Evolutionary conservation across 2,329 filamentous ascomycete genomes (phyloP).

Genomic region (Arachnopeziza araneosa): DNA sequence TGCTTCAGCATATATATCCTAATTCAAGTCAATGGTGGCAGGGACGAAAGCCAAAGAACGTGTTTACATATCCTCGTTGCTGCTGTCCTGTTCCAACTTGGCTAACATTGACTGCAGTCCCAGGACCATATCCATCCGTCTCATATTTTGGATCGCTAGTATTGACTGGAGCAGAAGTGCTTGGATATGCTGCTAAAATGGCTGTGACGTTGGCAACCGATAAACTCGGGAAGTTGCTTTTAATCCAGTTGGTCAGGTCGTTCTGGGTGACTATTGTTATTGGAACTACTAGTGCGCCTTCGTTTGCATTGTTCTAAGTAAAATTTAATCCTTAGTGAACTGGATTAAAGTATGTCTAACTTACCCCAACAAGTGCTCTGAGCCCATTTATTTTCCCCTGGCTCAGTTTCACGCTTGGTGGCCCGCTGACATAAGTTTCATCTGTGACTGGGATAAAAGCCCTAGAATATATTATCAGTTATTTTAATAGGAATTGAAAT

Average conservation of each 20-base stretch:
- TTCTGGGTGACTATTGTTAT: slow-evolving; percentile 16
- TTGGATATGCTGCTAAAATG: neutral
- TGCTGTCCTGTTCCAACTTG: slow-evolving; percentile 37
- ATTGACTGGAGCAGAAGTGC: neutral
- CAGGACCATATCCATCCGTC: neutral
- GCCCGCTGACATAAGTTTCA: slow-evolving; percentile 26
- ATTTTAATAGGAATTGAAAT: neutral
- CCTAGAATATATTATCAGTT: slow-evolving; percentile 7
- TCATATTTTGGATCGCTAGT: neutral
- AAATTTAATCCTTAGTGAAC: neutral
- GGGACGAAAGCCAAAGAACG: neutral
- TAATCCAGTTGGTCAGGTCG: slow-evolving; percentile 2
- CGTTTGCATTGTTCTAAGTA: slow-evolving; percentile 35
- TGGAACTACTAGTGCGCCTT: slow-evolving; percentile 34
- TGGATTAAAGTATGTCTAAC: neutral
- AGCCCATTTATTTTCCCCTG: slow-evolving; percentile 28
- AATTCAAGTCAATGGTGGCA: slow-evolving; percentile 1
- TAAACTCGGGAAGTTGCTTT: neutral
- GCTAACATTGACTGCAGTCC: slow-evolving; percentile 9
- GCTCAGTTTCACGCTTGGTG: slow-evolving; percentile 27
- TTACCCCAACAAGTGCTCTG: slow-evolving; percentile 16
- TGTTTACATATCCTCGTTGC: slow-evolving; percentile 37
- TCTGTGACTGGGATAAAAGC: slow-evolving; percentile 35
- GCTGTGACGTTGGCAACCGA: neutral
- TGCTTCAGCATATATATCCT: slow-evolving; percentile 46